Evolutionary conservation across 1,284 basidiomycete species (phyloP), one percentile per base, ranked within the genome.

Genomic region (Ceratobasidium theobromae): DNA sequence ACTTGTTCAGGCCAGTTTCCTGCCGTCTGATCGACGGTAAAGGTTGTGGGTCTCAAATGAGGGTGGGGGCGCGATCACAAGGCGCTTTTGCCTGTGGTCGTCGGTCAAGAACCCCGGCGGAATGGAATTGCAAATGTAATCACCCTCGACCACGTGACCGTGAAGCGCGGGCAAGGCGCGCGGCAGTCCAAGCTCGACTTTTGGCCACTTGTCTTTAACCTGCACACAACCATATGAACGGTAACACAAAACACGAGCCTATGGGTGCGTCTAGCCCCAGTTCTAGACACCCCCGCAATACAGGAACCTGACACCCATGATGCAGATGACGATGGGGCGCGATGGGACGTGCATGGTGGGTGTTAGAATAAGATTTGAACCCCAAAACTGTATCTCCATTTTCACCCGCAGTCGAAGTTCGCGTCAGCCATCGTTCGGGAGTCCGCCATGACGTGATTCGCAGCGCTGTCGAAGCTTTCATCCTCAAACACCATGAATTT

Each of bases 391-490:
- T 40, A 28, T 53, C 25, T 45, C 67, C 53, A 58, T 38, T 53
- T 67, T 52, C 30, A 45, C 45, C 58, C 62, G 11, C 71, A 95
- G 93, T 95, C 73, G 93, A 96, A 79, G 93, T 93, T 4, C 84
- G 93, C 49, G 79, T 94, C 27, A 79, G 82, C 43, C 76, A 84
- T 1, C 80, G 82, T 58, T 84, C 88, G 16, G 85, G 86, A 11
- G 80, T 87, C 27, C 84, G 88, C 4, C 86, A 87, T 74, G 89
- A 91, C 68, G 84, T 85, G 18, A 83, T 95, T 66, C 80, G 86
- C 53, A 81, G 79, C 53, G 79, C 83, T 45, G 86, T 94, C 54
- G 71, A 40, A 69, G 69, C 18, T 73, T 74, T 62, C 54, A 27
- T 68, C 30, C 8, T 69, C 8, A 52, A 57, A 23, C 32, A 46